A percentile compares a stretch with the other conserved stretches of the same genome.
Evolutionary conservation across 352 stramenopile species (phyloP).

Genomic region (Pythium chondricola): DNA sequence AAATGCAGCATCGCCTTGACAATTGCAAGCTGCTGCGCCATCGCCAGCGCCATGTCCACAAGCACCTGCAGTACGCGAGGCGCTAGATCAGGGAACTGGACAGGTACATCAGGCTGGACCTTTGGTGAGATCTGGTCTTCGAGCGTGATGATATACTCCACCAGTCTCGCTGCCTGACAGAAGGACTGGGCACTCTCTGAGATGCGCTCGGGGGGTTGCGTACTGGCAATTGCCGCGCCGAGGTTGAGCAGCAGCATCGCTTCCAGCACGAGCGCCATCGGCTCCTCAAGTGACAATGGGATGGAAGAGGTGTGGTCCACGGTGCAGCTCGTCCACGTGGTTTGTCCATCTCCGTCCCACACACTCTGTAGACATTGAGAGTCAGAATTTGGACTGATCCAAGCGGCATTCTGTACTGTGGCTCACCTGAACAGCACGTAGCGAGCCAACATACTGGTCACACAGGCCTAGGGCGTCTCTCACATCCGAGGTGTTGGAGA

Average conservation of each 20-base stretch:
- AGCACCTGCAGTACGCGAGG: constrained; percentile 7
- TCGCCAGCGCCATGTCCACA: constrained; percentile 5
- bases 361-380: background rate
- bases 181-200: constrained; percentile 10
- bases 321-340: constrained; percentile 12
- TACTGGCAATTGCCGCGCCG: constrained; percentile 9
- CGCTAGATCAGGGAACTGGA: constrained; percentile 12
- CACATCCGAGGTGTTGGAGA: constrained; percentile 2
- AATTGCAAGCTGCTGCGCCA: constrained; percentile 39
- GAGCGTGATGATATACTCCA: constrained; percentile 9
- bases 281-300: constrained; percentile 25
- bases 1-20: constrained; percentile 25
- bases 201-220: constrained; percentile 4
- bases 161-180: constrained; percentile 11
- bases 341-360: background rate
- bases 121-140: constrained; percentile 10
- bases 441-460: constrained; percentile 14
- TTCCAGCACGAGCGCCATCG: constrained; percentile 27
- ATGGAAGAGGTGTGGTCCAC: constrained; percentile 4
- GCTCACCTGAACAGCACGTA: constrained; percentile 10
- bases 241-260: constrained; percentile 24
- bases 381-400: background rate
- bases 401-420: no score
- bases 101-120: constrained; percentile 9
- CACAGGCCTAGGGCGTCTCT: constrained; percentile 7